phyloP scores from a whole-genome alignment of 2,329 filamentous ascomycete genomes.

The Aspergillus sp. region DNA sequence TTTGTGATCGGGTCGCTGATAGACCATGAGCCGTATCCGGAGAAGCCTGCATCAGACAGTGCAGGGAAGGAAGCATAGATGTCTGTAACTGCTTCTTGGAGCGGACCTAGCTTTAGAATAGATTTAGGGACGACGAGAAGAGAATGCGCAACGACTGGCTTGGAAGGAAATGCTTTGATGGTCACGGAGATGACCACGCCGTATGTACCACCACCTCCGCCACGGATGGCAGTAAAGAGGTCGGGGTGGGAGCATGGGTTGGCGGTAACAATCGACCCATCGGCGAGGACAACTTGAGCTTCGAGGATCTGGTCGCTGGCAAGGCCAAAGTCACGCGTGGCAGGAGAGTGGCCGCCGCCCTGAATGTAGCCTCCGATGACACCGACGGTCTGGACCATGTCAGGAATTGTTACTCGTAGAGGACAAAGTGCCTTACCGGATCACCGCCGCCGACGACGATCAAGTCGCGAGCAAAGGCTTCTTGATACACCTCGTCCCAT shows the following conservation, averaged over 20 bases:
- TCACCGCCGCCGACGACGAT: constrained; percentile 17
- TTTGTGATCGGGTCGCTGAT: constrained; percentile 14
- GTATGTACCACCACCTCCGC: constrained; percentile 17
- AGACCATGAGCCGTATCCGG: constrained; percentile 25
- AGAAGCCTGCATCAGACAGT: constrained; percentile 24
- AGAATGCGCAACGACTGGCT: constrained; percentile 18
- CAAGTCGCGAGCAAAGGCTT: constrained; percentile 13
- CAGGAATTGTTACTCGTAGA: background rate
- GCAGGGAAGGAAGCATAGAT: constrained; percentile 17
- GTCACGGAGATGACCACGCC: constrained; percentile 13
- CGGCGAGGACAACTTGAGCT: constrained; percentile 12
- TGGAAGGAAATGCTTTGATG: constrained; percentile 31
- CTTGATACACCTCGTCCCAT: constrained; percentile 17
- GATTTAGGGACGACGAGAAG: background rate
- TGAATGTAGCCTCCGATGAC: constrained; percentile 17
- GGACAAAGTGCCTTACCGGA: background rate
- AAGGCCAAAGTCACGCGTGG: constrained; percentile 13
- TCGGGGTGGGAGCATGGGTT: constrained; percentile 8
- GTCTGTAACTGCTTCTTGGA: constrained; percentile 21
- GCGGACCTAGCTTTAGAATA: background rate
- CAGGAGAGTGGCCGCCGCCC: constrained; percentile 15
- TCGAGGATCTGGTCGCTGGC: constrained; percentile 17
- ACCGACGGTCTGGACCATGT: constrained; percentile 11
- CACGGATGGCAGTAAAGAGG: constrained; percentile 13
- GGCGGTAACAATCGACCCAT: constrained; percentile 8